A percentile compares a stretch with the other conserved stretches of the same genome.
phyloP scores from a whole-genome alignment of 257 asterid species.

The Galeopsis tetrahit region DNA sequence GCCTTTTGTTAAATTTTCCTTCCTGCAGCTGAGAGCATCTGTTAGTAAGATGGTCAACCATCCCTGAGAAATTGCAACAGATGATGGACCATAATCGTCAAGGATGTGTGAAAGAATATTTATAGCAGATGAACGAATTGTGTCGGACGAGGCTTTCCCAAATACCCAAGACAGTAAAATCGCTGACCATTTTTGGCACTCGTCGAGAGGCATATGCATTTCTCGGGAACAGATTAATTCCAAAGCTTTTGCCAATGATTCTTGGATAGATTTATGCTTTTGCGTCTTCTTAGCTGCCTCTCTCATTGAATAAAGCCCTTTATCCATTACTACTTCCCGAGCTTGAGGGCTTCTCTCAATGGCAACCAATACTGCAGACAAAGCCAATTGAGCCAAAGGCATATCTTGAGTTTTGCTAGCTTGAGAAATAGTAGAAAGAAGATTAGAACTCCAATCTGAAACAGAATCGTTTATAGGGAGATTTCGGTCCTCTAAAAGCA shows the following conservation, averaged over 20 bases:
- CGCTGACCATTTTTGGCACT: constrained; percentile 93
- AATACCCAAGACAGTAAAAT: constrained; percentile 89
- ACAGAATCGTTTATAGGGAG: constrained; percentile 83
- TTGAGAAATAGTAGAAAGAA: constrained; percentile 84
- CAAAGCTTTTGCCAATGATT: constrained; percentile 86
- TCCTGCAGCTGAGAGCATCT: constrained; percentile 71
- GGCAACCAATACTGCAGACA: constrained; percentile 84
- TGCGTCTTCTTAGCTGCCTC: constrained; percentile 76
- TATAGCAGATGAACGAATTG: constrained; percentile 78
- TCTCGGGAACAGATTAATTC: constrained; percentile 73
- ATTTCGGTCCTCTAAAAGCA: constrained; percentile 80
- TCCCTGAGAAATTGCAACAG: constrained; percentile 92
- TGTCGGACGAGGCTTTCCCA: constrained; percentile 65
- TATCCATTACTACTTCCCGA: constrained; percentile 77
- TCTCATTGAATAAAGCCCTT: constrained; percentile 90
- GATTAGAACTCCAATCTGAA: constrained; percentile 90
- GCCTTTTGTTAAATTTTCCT: constrained; percentile 59
- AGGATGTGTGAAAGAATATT: constrained; percentile 84
- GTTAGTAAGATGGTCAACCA: constrained; percentile 84
- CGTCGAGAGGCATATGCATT: constrained; percentile 89
- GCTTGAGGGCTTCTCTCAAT: constrained; percentile 84
- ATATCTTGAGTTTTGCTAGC: constrained; percentile 90
- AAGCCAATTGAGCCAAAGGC: constrained; percentile 77
- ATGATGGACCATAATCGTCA: constrained; percentile 96
- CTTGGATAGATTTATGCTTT: constrained; percentile 79